Evolutionary conservation across 129 eudicot species (phyloP).

Genomic region (Gnaphalium uliginosum): DNA sequence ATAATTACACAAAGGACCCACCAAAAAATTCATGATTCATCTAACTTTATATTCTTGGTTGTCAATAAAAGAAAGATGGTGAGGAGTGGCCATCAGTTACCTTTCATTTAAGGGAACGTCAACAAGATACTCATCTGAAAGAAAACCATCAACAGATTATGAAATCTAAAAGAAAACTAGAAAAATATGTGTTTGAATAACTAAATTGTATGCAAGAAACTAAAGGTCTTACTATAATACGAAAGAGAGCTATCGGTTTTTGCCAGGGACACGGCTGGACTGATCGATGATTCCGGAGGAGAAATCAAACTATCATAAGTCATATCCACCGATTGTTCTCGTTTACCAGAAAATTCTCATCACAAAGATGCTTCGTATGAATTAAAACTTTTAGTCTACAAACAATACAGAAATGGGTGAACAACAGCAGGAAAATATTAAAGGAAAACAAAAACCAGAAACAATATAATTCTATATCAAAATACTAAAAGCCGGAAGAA

Average conservation of each 20-base stretch:
- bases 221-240: constrained; percentile 46
- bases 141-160: neutral
- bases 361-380: neutral
- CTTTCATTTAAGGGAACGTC: constrained; percentile 48
- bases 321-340: constrained; percentile 21
- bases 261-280: constrained; percentile 50
- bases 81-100: constrained; percentile 38
- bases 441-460: neutral
- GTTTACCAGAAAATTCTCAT: neutral
- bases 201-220: neutral
- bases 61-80: neutral
- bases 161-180: neutral
- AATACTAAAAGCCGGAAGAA: neutral
- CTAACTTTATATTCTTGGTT: constrained; percentile 3
- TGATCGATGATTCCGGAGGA: constrained; percentile 34
- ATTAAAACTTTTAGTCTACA: neutral
- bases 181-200: neutral
- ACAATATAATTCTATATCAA: neutral
- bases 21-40: constrained; percentile 16
- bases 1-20: neutral
- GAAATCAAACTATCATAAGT: constrained; percentile 38
- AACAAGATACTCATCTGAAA: constrained; percentile 69
- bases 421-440: too few species aligned
- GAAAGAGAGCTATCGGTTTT: constrained; percentile 54
- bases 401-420: too few species aligned